Evolutionary conservation across 2,329 filamentous ascomycete species (phyloP).

Genomic region (Grosmannia clavigera): DNA sequence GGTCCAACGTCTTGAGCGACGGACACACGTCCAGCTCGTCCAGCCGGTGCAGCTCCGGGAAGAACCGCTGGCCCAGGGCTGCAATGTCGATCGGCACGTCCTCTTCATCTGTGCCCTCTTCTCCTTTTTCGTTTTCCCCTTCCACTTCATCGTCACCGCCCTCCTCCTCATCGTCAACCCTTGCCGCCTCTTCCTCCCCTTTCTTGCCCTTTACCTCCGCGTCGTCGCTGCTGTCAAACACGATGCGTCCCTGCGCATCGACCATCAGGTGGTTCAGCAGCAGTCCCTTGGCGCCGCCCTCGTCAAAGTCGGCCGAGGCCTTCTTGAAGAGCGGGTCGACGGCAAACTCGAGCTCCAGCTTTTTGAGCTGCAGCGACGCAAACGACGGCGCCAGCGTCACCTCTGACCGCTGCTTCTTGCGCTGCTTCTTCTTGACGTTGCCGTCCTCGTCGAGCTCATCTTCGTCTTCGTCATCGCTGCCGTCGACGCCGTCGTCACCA

Average conservation of each 20-base stretch:
- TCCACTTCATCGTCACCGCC: constrained; percentile 18
- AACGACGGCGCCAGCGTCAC: constrained; percentile 88
- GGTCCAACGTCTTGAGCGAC: constrained; percentile 84
- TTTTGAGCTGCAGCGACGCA: constrained; percentile 80
- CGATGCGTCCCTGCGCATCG: constrained; percentile 79
- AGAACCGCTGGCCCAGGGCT: constrained; percentile 66
- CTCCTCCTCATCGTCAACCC: constrained; percentile 17
- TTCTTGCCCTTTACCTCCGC: constrained; percentile 32
- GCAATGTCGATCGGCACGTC: constrained; percentile 69
- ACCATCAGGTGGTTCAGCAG: constrained; percentile 95
- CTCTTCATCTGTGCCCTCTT: constrained; percentile 22
- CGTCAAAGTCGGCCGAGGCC: constrained; percentile 94
- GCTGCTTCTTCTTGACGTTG: constrained; percentile 45
- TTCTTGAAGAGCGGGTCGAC: constrained; percentile 99
- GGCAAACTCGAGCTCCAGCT: constrained; percentile 91
- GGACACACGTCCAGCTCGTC: constrained; percentile 89
- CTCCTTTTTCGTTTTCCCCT: background rate
- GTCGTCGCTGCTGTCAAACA: constrained; percentile 90
- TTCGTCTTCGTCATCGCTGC: constrained; percentile 52
- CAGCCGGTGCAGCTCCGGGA: constrained; percentile 64
- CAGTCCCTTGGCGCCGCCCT: constrained; percentile 90
- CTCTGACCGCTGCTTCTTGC: constrained; percentile 70
- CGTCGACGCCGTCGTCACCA: constrained; percentile 52
- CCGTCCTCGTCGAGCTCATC: constrained; percentile 39
- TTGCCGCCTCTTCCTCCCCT: constrained; percentile 23